Percentiles rank a stretch among this genome's conserved stretches.
These are phyloP conservation scores for Crithidia mellificae DNA, from an alignment of 208 protist genomes.

Conservation along the genomic window DNA sequence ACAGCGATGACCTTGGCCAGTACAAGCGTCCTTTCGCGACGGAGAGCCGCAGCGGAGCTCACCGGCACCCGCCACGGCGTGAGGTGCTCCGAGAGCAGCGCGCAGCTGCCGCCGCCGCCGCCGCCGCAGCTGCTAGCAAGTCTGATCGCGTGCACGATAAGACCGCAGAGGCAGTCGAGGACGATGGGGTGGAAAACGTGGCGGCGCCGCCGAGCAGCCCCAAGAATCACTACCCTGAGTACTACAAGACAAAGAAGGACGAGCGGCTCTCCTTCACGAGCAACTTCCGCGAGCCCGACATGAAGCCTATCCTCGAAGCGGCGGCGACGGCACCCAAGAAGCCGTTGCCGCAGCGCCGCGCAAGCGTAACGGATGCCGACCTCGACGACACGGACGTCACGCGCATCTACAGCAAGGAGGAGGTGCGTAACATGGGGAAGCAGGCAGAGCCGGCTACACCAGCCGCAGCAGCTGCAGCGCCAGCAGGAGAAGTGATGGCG, in stretches of 20 bases:
- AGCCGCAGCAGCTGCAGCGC: neutral
- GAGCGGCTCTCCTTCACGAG: constrained; percentile 62
- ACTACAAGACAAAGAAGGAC: constrained; percentile 45
- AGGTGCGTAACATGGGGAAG: constrained; percentile 42
- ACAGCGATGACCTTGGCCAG: constrained; percentile 35
- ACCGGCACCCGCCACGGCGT: constrained; percentile 43
- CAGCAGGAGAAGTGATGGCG: constrained; percentile 7
- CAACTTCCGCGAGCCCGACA: constrained; percentile 47
- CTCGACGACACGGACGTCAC: constrained; percentile 63
- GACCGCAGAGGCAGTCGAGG: constrained; percentile 4
- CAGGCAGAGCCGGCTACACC: neutral
- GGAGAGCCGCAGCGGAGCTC: constrained; percentile 49
- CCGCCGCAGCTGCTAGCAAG: neutral
- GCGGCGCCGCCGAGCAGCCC: constrained; percentile 38
- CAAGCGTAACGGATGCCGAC: neutral
- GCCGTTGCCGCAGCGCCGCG: neutral
- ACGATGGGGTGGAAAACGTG: constrained; percentile 23
- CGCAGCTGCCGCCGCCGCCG: constrained; percentile 13
- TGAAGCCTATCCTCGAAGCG: constrained; percentile 27
- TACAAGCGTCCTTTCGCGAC: constrained; percentile 40
- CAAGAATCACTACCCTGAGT: constrained; percentile 62
- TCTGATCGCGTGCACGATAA: neutral
- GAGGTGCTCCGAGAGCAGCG: constrained; percentile 35
- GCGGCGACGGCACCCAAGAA: constrained; percentile 2
- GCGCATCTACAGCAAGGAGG: constrained; percentile 69